Conservation (phyloP, 768 basidiomycete species). For the Scleroderma citrinum region DNA sequence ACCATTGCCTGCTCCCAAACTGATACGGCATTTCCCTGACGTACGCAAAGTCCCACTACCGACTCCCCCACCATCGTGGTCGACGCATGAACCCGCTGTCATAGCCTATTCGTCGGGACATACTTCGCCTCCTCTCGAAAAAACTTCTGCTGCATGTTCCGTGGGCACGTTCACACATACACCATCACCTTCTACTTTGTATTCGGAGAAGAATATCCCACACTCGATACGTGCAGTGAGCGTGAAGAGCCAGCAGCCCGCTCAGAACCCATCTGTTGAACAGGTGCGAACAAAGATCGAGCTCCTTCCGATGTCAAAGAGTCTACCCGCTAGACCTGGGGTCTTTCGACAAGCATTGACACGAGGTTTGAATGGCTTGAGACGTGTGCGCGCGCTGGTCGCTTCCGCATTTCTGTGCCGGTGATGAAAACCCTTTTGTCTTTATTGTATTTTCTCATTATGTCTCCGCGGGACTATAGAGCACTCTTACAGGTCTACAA, state of each 20-base stretch:
- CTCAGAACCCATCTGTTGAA: conserved; percentile 18
- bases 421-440: conserved; percentile 13
- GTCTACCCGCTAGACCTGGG: conserved; percentile 20
- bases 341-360: conserved; percentile 19
- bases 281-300: conserved; percentile 17
- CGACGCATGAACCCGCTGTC: conserved; percentile 19
- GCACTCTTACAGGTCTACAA: conserved; percentile 11
- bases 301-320: conserved; percentile 6
- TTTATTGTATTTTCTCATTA: conserved; percentile 3
- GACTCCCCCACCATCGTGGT: conserved; percentile 24
- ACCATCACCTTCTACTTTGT: conserved; percentile 22
- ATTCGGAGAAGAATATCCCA: conserved; percentile 25
- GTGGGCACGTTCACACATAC: conserved; percentile 25
- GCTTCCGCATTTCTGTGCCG: conserved; percentile 27
- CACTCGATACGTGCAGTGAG: conserved; percentile 18
- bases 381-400: conserved; percentile 24
- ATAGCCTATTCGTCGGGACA: conserved; percentile 8
- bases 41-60: conserved; percentile 25
- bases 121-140: conserved; percentile 16
- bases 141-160: conserved; percentile 21
- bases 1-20: conserved; percentile 15
- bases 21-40: conserved; percentile 12
- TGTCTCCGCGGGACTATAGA: conserved; percentile 21
- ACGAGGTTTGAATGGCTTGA: conserved; percentile 21
- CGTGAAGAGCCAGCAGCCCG: conserved; percentile 20